These are phyloP conservation scores for Trichomonas gallinae DNA, from an alignment of 208 protist species.

Conservation along the genomic window DNA sequence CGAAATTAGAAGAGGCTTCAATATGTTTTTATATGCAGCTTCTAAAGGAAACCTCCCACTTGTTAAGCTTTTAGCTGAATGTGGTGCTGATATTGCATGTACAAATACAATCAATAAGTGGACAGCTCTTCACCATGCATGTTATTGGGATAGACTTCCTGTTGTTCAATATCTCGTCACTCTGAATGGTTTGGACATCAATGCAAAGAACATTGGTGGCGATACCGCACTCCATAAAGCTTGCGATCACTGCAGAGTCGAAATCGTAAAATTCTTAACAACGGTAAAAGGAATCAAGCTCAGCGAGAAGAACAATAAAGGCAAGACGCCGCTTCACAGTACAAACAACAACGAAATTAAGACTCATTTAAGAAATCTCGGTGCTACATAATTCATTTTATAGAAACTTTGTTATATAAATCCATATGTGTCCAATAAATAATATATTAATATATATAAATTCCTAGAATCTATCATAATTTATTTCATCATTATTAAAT, in stretches of 20 bases:
- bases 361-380: background rate
- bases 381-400: background rate
- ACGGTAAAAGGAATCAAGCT: background rate
- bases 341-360: background rate
- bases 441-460: background rate
- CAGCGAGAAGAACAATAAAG: background rate
- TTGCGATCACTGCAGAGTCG: background rate
- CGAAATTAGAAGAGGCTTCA: background rate
- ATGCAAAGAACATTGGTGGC: background rate
- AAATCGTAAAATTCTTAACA: background rate
- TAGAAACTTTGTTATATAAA: no score
- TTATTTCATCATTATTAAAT: no score
- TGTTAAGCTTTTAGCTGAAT: background rate
- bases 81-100: background rate
- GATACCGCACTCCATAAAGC: background rate
- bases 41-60: background rate
- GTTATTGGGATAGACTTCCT: background rate
- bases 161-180: background rate
- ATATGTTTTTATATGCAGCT: background rate
- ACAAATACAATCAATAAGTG: background rate
- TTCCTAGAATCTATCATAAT: no score
- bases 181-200: background rate
- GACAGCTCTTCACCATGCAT: background rate
- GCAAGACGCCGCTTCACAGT: background rate
- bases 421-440: background rate